These are phyloP conservation scores for Cicer yamashitae DNA, from an alignment of 306 rosid genomes.

Conservation along the genomic window DNA sequence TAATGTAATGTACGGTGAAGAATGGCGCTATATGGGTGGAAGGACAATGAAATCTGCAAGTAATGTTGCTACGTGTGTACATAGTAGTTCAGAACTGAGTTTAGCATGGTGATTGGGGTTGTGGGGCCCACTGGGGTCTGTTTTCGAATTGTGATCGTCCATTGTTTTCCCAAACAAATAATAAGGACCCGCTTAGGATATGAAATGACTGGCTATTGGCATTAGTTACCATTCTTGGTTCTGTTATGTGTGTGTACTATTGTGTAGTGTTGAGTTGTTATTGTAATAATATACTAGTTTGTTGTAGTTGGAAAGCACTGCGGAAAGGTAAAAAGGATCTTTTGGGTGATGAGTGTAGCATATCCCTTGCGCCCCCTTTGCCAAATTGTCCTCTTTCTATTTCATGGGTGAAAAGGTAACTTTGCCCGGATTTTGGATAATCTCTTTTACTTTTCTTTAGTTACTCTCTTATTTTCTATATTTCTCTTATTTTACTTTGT, in stretches of 20 bases:
- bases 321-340: slow-evolving; percentile 36
- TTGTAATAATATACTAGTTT: no score
- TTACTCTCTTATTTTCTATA: no score
- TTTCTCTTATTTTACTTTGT: no score
- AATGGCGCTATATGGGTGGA: slow-evolving; percentile 49
- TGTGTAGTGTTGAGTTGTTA: no score
- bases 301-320: not conserved
- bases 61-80: slow-evolving; percentile 40
- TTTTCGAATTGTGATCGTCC: slow-evolving; percentile 44
- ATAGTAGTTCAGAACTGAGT: not conserved
- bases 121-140: slow-evolving; percentile 34
- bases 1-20: slow-evolving; percentile 31
- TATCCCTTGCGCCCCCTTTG: not conserved
- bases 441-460: no score
- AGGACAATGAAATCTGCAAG: slow-evolving; percentile 4
- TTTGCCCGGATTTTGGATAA: no score
- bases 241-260: no score
- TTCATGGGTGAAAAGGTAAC: no score
- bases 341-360: slow-evolving; percentile 5
- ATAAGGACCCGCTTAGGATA: slow-evolving; percentile 39
- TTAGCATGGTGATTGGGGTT: slow-evolving; percentile 27
- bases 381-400: no score
- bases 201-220: slow-evolving; percentile 42
- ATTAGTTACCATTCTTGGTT: no score
- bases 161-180: slow-evolving; percentile 14